Evolutionary conservation across 2,329 filamentous ascomycete genomes (phyloP).

Genomic region (Fusarium mexicanum): DNA sequence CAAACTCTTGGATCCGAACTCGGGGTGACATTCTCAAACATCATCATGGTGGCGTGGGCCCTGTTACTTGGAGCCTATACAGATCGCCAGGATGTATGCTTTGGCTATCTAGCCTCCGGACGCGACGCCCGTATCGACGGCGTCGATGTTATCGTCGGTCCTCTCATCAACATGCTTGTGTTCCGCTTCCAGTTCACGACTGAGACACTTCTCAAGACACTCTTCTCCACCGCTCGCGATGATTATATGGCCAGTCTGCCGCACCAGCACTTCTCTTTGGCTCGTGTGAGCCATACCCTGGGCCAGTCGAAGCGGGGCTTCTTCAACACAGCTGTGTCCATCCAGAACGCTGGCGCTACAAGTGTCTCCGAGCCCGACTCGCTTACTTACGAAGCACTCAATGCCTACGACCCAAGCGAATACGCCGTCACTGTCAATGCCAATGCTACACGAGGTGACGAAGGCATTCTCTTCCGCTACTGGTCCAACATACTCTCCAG

Average conservation of each 20-base stretch:
- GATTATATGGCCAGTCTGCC: slow-evolving; percentile 46
- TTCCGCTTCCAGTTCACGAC: slow-evolving; percentile 54
- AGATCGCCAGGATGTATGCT: slow-evolving; percentile 58
- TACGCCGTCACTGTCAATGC: slow-evolving; percentile 47
- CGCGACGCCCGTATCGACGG: slow-evolving; percentile 32
- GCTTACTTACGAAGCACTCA: slow-evolving; percentile 23
- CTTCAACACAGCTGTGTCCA: slow-evolving; percentile 50
- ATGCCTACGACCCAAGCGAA: slow-evolving; percentile 44
- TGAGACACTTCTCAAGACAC: slow-evolving; percentile 40
- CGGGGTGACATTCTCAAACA: slow-evolving; percentile 58
- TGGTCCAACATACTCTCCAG: slow-evolving; percentile 31
- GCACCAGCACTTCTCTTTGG: slow-evolving; percentile 61
- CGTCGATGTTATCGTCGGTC: slow-evolving; percentile 29
- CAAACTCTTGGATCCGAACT: slow-evolving; percentile 4
- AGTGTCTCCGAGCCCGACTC: neutral
- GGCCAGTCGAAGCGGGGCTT: slow-evolving; percentile 36
- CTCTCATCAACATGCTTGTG: slow-evolving; percentile 60
- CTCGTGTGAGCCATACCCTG: slow-evolving; percentile 52
- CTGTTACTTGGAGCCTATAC: slow-evolving; percentile 60
- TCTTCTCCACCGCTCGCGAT: slow-evolving; percentile 48
- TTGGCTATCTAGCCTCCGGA: slow-evolving; percentile 51
- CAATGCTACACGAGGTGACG: slow-evolving; percentile 36
- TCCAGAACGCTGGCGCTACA: slow-evolving; percentile 38
- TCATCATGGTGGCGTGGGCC: slow-evolving; percentile 63
- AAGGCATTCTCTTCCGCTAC: slow-evolving; percentile 39